These are phyloP conservation scores for Castanea crenata DNA, from an alignment of 306 rosid genomes.

Conservation along the genomic window DNA sequence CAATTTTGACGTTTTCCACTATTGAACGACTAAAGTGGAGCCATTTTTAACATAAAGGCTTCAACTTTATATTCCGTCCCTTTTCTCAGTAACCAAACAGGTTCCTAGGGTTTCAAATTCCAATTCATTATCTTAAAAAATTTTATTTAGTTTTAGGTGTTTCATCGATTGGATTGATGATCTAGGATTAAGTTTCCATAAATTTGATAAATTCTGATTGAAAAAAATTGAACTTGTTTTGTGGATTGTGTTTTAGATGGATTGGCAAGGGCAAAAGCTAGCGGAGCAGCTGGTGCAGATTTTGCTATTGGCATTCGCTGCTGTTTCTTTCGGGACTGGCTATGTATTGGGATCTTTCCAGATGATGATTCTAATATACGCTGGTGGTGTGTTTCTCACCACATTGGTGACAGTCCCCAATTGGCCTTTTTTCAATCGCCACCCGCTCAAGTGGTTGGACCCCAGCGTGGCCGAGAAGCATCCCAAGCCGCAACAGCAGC, in stretches of 20 bases:
- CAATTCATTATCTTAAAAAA: no score
- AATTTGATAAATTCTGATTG: background rate
- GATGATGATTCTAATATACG: slow-evolving; percentile 62
- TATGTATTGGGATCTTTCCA: slow-evolving; percentile 67
- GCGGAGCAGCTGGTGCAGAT: slow-evolving; percentile 97
- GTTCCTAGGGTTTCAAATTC: background rate
- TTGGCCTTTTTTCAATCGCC: slow-evolving; percentile 77
- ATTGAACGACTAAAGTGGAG: background rate
- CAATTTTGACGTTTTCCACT: background rate
- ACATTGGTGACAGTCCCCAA: slow-evolving; percentile 76
- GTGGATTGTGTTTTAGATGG: slow-evolving; percentile 52
- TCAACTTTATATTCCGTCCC: background rate
- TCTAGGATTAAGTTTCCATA: background rate
- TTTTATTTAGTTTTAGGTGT: background rate
- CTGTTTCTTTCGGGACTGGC: slow-evolving; percentile 54
- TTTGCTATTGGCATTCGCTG: slow-evolving; percentile 66
- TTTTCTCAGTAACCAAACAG: background rate
- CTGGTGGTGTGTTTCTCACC: slow-evolving; percentile 82
- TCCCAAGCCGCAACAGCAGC: slow-evolving; percentile 65
- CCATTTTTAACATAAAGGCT: background rate
- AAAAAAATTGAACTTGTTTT: background rate
- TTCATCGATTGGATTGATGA: background rate
- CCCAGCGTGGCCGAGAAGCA: slow-evolving; percentile 65
- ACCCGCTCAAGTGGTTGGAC: slow-evolving; percentile 85
- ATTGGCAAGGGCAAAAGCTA: slow-evolving; percentile 93